Evolutionary conservation across 2,329 filamentous ascomycete genomes (phyloP).

Genomic region (Verticillium zaregamsianum): DNA sequence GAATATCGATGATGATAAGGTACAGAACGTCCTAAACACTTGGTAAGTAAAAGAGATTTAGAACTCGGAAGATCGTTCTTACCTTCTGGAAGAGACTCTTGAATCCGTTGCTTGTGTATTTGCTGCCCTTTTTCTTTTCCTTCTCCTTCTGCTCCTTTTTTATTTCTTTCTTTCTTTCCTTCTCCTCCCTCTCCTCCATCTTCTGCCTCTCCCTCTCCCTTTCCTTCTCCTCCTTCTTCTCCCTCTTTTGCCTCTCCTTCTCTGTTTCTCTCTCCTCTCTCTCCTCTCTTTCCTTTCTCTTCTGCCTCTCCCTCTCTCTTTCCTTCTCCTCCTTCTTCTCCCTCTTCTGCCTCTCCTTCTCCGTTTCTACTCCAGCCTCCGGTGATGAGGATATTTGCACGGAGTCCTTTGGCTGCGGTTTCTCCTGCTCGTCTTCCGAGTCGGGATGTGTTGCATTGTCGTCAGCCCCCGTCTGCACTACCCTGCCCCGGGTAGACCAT

Average conservation of each 20-base stretch:
- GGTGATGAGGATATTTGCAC: too few species aligned
- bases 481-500: background rate
- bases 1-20: constrained; percentile 5
- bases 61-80: background rate
- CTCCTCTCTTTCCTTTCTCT: background rate
- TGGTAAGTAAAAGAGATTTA: background rate
- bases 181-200: background rate
- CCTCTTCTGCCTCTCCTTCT: background rate
- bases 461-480: background rate
- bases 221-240: background rate
- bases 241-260: background rate
- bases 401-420: background rate
- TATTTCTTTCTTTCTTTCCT: background rate
- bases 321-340: background rate
- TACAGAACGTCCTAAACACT: constrained; percentile 5
- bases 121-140: background rate
- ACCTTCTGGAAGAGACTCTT: constrained; percentile 7
- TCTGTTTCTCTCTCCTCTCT: background rate
- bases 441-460: background rate
- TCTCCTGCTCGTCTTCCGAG: constrained; percentile 5
- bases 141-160: background rate
- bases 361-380: background rate
- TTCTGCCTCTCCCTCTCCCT: background rate
- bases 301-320: background rate
- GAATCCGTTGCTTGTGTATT: background rate